These are phyloP conservation scores for Fusarium anthophilum DNA, from an alignment of 2,329 filamentous ascomycete species.

Conservation along the genomic window DNA sequence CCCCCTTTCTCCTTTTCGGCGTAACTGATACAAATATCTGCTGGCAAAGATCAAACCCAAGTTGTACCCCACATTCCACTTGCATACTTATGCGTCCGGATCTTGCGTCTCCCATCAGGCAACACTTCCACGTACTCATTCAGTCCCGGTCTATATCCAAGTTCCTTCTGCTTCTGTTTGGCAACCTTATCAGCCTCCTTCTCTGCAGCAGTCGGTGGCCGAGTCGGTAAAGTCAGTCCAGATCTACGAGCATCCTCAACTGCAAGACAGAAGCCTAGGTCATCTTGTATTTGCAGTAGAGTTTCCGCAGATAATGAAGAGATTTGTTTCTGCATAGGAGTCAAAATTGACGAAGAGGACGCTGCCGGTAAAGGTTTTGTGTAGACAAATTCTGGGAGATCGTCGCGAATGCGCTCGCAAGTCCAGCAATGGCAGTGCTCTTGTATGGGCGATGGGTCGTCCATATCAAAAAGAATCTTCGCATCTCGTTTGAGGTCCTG, in stretches of 20 bases:
- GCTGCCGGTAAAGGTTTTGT: not conserved
- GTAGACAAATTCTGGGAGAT: slow-evolving; percentile 10
- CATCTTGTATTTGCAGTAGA: slow-evolving; percentile 23
- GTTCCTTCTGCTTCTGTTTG: slow-evolving; percentile 17
- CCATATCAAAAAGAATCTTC: not conserved
- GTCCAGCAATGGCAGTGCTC: slow-evolving; percentile 19
- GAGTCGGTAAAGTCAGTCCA: slow-evolving; percentile 1
- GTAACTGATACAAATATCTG: too few relatives aligned
- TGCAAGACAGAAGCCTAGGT: slow-evolving; percentile 13
- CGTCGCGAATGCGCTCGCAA: slow-evolving; percentile 22
- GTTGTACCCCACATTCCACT: slow-evolving; percentile 1
- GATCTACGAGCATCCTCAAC: slow-evolving; percentile 13
- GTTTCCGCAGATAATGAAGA: slow-evolving; percentile 3
- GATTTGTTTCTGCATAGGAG: not conserved
- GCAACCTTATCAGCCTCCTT: slow-evolving; percentile 1
- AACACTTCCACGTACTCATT: slow-evolving; percentile 22
- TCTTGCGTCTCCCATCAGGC: slow-evolving; percentile 25
- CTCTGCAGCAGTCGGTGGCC: slow-evolving; percentile 4
- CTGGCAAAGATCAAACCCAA: not conserved
- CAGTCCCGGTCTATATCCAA: slow-evolving; percentile 9
- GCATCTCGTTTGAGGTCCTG: not conserved
- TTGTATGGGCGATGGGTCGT: not conserved
- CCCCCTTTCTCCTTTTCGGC: fast-evolving
- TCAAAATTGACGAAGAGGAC: not conserved
- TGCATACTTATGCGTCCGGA: not conserved